Conservation (phyloP, 495 filamentous ascomycete species). For the Cryomyces minteri region DNA sequence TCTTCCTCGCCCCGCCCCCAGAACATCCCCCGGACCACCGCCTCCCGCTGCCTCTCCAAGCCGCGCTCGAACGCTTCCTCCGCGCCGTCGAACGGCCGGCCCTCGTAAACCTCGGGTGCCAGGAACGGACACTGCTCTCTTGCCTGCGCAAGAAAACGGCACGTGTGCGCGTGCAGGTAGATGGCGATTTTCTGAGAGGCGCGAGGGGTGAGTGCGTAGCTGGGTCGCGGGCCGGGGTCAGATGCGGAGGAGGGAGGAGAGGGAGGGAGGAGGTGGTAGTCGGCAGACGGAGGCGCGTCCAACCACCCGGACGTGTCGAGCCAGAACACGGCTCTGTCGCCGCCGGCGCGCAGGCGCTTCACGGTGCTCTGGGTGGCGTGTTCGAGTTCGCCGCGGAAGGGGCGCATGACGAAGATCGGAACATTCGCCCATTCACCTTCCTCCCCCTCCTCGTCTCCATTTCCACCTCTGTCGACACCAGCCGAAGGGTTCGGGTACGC, state of each 20-base stretch:
- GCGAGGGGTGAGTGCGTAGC: conserved; percentile 18
- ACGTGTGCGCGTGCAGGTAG: conserved; percentile 24
- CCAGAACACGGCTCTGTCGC: conserved; percentile 22
- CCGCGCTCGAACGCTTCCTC: conserved; percentile 16
- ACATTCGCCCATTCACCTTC: conserved; percentile 10
- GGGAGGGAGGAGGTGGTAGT: conserved; percentile 8
- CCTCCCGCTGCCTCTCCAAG: conserved; percentile 18
- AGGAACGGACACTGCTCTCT: conserved; percentile 21
- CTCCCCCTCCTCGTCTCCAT: conserved; percentile 1
- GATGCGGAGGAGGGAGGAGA: conserved; percentile 9
- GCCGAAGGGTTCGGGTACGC: conserved; percentile 15
- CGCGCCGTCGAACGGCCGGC: conserved; percentile 15
- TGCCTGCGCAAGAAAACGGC: conserved; percentile 19
- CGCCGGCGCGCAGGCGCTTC: conserved; percentile 16
- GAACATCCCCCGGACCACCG: conserved; percentile 18
- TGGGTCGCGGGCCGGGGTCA: conserved; percentile 5
- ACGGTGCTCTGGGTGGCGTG: conserved; percentile 20
- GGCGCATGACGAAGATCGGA: conserved; percentile 24
- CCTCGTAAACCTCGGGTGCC: conserved; percentile 20
- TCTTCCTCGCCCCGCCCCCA: conserved; percentile 4
- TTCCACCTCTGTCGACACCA: neutral
- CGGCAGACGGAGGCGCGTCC: conserved; percentile 2
- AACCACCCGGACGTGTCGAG: conserved; percentile 27
- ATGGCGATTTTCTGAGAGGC: conserved; percentile 23
- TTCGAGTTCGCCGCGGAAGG: conserved; percentile 22